phyloP scores from a whole-genome alignment of 2,329 filamentous ascomycete species.

The Capronia americana region DNA sequence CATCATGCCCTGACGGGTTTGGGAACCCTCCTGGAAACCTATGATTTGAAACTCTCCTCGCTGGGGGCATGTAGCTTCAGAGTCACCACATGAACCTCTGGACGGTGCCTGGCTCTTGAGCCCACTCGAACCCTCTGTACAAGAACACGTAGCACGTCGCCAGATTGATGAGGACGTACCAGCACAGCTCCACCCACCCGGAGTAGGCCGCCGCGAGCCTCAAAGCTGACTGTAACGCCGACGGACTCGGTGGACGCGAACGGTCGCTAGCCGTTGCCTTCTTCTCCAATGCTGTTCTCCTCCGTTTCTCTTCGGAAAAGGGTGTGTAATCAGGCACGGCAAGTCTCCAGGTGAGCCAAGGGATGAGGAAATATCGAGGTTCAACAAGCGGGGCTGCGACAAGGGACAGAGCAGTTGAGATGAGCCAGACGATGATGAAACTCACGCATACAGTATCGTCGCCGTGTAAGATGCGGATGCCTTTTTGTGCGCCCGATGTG shows the following conservation, averaged over 20 bases:
- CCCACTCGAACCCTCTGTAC: conserved; percentile 63
- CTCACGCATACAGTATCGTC: conserved; percentile 48
- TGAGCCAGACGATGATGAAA: conserved; percentile 67
- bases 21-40: not conserved
- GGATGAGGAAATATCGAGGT: conserved; percentile 93
- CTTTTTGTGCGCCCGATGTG: conserved; percentile 28
- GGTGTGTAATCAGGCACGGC: conserved; percentile 60
- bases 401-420: conserved; percentile 77
- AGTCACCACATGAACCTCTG: conserved; percentile 67
- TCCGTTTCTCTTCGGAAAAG: conserved; percentile 13
- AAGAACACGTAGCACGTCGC: conserved; percentile 63
- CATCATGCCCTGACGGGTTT: not conserved
- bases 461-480: conserved; percentile 33
- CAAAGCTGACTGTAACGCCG: conserved; percentile 40
- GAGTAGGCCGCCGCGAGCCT: conserved; percentile 39
- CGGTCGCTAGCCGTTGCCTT: conserved; percentile 33
- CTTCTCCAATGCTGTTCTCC: conserved; percentile 13
- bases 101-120: conserved; percentile 61
- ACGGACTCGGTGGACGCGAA: conserved; percentile 33
- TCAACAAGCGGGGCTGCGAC: conserved; percentile 91
- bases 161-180: conserved; percentile 62
- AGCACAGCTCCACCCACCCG: conserved; percentile 61
- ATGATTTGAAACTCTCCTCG: not conserved
- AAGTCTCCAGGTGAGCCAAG: conserved; percentile 91
- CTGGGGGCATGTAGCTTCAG: not conserved